A percentile compares a stretch with the other conserved stretches of the same genome.
These are phyloP conservation scores for Lotus japonicus DNA, from an alignment of 306 rosid species.

Conservation along the genomic window DNA sequence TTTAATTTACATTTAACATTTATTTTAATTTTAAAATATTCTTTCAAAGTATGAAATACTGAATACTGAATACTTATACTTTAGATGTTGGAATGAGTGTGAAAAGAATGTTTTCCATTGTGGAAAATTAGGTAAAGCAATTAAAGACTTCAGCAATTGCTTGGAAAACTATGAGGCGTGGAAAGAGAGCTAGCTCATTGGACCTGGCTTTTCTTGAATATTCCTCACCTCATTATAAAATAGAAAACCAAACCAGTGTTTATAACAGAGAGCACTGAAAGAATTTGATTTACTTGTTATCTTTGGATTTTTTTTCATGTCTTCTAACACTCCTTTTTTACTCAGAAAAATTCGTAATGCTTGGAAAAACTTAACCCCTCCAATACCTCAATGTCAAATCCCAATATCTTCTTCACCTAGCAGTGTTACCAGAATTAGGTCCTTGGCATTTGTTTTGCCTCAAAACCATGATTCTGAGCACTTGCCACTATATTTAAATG, in stretches of 20 bases:
- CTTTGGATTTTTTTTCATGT: neutral
- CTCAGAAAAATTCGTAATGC: neutral
- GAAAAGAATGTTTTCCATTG: too few relatives aligned
- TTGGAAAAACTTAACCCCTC: neutral
- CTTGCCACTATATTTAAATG: neutral
- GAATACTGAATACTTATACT: too few relatives aligned
- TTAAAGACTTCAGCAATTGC: neutral
- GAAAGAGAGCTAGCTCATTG: neutral
- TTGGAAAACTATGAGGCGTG: neutral
- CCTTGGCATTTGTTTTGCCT: neutral
- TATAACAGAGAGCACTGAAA: neutral
- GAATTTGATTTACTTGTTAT: neutral
- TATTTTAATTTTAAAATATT: too few relatives aligned
- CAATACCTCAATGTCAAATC: neutral
- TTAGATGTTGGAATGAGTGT: too few relatives aligned
- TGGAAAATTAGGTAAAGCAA: neutral
- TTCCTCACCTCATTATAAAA: slow-evolving; percentile 3
- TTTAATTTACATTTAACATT: too few relatives aligned
- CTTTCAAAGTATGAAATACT: too few relatives aligned
- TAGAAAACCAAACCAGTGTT: neutral
- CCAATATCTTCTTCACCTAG: neutral
- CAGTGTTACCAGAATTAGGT: neutral
- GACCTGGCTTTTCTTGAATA: neutral
- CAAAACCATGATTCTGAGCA: neutral
- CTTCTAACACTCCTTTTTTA: neutral